phyloP scores from a whole-genome alignment of 176 grass and related monocot genomes.

The Saccharum officinarum region DNA sequence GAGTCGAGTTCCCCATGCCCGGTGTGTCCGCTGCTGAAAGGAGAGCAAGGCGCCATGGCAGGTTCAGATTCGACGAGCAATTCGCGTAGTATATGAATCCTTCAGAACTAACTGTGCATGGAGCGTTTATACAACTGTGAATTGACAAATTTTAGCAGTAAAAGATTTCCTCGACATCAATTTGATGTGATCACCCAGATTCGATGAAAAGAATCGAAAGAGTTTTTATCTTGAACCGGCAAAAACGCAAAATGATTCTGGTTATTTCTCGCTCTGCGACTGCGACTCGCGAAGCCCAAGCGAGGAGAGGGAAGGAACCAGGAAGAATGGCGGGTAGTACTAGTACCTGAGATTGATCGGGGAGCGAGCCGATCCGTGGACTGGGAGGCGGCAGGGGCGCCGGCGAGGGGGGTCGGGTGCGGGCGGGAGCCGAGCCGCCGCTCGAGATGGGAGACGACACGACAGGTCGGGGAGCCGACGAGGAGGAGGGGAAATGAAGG shows the following conservation, averaged over 20 bases:
- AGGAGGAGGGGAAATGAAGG: not conserved
- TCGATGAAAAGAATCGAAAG: not conserved
- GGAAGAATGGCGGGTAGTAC: not conserved
- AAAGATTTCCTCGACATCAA: not conserved
- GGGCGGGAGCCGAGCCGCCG: slow-evolving; percentile 37
- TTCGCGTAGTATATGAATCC: not conserved
- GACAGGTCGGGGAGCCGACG: slow-evolving; percentile 25
- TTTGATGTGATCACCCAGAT: not conserved
- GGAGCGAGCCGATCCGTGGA: slow-evolving; percentile 23
- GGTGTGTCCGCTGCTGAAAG: not conserved
- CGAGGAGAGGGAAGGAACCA: too few relatives aligned
- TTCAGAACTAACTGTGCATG: not conserved
- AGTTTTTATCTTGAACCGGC: not conserved
- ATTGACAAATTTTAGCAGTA: too few relatives aligned
- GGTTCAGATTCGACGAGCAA: not conserved
- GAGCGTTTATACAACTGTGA: not conserved
- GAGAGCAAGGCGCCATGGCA: not conserved
- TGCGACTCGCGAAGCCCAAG: not conserved
- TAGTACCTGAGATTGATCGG: not conserved
- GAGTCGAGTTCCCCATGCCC: slow-evolving; percentile 44
- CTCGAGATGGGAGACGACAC: not conserved
- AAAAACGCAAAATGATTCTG: not conserved
- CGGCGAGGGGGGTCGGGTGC: not conserved
- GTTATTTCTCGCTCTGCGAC: not conserved
- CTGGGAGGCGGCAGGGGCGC: not conserved